Conservation (phyloP, 2,329 filamentous ascomycete species). For the Aspergillaceae sp. region DNA sequence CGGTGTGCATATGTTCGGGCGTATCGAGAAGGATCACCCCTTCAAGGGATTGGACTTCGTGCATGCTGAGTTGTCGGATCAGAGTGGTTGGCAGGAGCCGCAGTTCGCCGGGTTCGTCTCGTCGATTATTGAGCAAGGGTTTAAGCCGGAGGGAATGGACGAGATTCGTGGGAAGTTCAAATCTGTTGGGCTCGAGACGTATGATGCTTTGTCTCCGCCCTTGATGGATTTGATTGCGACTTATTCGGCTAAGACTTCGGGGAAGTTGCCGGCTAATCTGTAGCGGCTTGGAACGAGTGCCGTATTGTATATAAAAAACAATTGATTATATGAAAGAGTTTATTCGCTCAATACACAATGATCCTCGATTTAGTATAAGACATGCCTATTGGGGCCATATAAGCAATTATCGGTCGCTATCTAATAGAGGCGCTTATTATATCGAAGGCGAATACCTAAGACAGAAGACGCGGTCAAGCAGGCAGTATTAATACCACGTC, state of each 20-base stretch:
- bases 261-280: slow-evolving; percentile 20
- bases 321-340: no score
- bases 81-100: slow-evolving; percentile 61
- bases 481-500: no score
- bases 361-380: no score
- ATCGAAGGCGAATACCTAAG: no score
- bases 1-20: slow-evolving; percentile 55
- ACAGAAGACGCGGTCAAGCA: no score
- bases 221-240: slow-evolving; percentile 57
- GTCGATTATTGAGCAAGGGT: slow-evolving; percentile 61
- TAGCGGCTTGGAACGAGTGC: slow-evolving; percentile 3
- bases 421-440: no score
- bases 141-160: slow-evolving; percentile 46
- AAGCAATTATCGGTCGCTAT: no score
- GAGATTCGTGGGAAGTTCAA: slow-evolving; percentile 48
- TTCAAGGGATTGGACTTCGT: slow-evolving; percentile 65
- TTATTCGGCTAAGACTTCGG: slow-evolving; percentile 45
- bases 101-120: slow-evolving; percentile 63
- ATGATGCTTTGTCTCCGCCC: slow-evolving; percentile 53
- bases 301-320: no score
- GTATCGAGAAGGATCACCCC: slow-evolving; percentile 55
- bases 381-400: no score
- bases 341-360: no score
- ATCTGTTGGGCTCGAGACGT: slow-evolving; percentile 50
- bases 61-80: slow-evolving; percentile 52